Evolutionary conservation across 2,329 filamentous ascomycete genomes (phyloP), one percentile per base, ranked within the genome.

Genomic region (Knufia fluminis): DNA sequence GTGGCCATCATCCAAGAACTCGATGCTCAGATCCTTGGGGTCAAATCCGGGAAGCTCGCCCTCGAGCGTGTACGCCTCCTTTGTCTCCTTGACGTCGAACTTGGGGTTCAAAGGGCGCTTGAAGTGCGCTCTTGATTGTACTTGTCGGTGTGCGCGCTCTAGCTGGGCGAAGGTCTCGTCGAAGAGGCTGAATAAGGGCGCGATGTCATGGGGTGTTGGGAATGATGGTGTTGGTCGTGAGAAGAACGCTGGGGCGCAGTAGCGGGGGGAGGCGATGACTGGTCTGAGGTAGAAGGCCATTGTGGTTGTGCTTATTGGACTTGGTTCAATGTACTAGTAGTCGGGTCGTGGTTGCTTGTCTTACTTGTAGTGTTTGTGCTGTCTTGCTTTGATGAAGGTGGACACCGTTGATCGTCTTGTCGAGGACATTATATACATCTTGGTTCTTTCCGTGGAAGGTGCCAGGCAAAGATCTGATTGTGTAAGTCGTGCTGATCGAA

Each of bases 41-140:
- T 63, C 61, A 49, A 74, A 61, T 12, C 72, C 72, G 2, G 72
- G 71, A 1, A 75, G 60, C 48, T 75, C 72, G 17, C 71, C 71
- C 44, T 74, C 69, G 9, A 75, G 64, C 51, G 68, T 56, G 59
- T 74, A 75, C 35, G 66, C 59, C 1, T 70, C 63, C 2, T 65
- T 61, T 22, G 60, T 65, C 58, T 75, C 72, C 49, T 67, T 66
- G 40, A 74, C 63, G 54, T 75, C 71, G 52, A 75, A 75, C 46
- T 63, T 62, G 42, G 71, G 72, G 12, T 64, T 61, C 59, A 72
- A 71, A 7, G 61, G 55, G 52, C 52, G 66, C 48, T 55, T 49
- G 36, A 42, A 33, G 20, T 48, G 45, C 12, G 32, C 24, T 41
- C 46, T 51, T 4, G 56, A 41, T 42, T 57, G n/a, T n/a, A n/a